Evolutionary conservation across 176 grass and related monocot species (phyloP), one percentile per base, ranked within the genome.

Genomic region (Thalia dealbata): DNA sequence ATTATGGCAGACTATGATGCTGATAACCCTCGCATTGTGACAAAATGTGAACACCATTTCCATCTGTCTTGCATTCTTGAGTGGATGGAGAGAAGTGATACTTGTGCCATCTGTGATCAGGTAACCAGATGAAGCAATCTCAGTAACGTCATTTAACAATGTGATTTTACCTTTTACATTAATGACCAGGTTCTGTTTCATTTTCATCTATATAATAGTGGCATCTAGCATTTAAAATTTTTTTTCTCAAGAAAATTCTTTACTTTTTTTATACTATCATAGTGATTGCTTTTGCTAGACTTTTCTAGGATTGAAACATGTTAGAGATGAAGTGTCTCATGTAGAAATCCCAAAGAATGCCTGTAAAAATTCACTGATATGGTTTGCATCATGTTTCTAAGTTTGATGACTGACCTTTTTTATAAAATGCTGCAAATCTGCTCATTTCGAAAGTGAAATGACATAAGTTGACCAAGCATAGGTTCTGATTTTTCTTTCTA

Each of bases 11-110:
- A 96, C 71, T 96, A 96, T 70, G 84, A 87, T 77, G 73, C 75
- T 75, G 86, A 85, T 64, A 91, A 91, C 76, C 88, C 92, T 41
- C 71, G 84, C n/a, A 84, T 88, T 79, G 48, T 92, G 27, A 96
- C 86, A 27, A 91, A 84, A 65, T 92, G 92, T 61, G 89, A 92
- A 25, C 92, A 96, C 13, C 86, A 92, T 82, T 96, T 92, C 79
- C 92, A 92, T 80, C 81, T 96, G 18, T 86, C 77, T 76, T 91
- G 89, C 78, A 85, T 96, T 52, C 92, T 96, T 75, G 92, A 96
- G 75, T 96, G 92, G 92, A 89, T 92, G 89, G 92, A 96, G 69
- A 64, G 92, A 56, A 89, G 86, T 59, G 89, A 89, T 48, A 89
- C 92, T 35, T 96, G 89, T 75, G 89, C 92, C 69, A 77, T 96